Evolutionary conservation across 2,329 filamentous ascomycete genomes (phyloP).

Genomic region (Fusarium haematococcum): DNA sequence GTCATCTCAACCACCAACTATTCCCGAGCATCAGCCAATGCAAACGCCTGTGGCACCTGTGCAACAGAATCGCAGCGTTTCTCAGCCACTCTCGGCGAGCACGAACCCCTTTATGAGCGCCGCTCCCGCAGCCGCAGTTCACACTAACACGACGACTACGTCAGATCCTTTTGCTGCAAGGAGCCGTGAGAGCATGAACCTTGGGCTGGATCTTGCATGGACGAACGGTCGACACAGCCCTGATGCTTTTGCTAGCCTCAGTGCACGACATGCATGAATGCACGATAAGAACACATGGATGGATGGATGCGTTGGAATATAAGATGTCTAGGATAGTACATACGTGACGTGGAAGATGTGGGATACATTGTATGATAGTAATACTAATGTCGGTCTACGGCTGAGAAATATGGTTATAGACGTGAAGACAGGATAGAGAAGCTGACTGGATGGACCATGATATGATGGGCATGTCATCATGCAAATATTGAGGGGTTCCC

Average conservation of each 20-base stretch:
- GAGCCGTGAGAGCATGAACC: slow-evolving; percentile 78
- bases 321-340: slow-evolving; percentile 39
- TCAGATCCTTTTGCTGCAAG: slow-evolving; percentile 58
- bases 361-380: slow-evolving; percentile 44
- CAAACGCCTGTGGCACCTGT: slow-evolving; percentile 41
- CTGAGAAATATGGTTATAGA: slow-evolving; percentile 9
- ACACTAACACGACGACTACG: slow-evolving; percentile 37
- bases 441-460: not conserved
- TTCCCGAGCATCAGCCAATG: slow-evolving; percentile 45
- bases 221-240: slow-evolving; percentile 80
- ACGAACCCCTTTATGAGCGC: slow-evolving; percentile 69
- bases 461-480: not conserved
- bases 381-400: slow-evolving; percentile 42
- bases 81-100: slow-evolving; percentile 54
- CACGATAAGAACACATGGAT: not conserved
- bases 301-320: slow-evolving; percentile 21
- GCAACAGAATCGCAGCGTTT: slow-evolving; percentile 44
- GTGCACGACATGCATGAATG: slow-evolving; percentile 65
- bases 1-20: slow-evolving; percentile 42
- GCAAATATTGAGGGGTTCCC: not conserved
- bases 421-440: not conserved
- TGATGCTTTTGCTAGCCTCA: slow-evolving; percentile 82
- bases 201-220: slow-evolving; percentile 74
- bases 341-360: slow-evolving; percentile 29
- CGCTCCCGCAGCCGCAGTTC: slow-evolving; percentile 37